These are phyloP conservation scores for Quercus phellos DNA, from an alignment of 331 rosid species.

Conservation along the genomic window DNA sequence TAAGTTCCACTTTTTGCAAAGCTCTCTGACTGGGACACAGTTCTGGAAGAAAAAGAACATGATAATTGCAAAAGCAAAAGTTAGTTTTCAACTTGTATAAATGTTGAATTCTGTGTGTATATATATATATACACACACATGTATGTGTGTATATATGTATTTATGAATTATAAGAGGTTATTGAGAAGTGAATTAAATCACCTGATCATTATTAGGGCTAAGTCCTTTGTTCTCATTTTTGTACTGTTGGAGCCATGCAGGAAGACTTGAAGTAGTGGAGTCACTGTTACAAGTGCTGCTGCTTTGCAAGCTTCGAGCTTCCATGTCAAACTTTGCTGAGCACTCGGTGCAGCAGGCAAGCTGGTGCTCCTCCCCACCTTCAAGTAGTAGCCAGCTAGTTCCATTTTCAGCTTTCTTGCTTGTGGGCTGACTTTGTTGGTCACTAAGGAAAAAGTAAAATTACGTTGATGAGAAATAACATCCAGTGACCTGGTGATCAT, in stretches of 20 bases:
- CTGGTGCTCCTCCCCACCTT: slow-evolving; percentile 36
- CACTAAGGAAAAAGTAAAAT: slow-evolving; percentile 40
- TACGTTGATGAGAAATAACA: slow-evolving; percentile 10
- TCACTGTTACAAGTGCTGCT: slow-evolving; percentile 40
- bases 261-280: slow-evolving; percentile 67
- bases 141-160: neutral
- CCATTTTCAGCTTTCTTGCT: slow-evolving; percentile 46
- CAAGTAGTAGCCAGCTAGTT: slow-evolving; percentile 36
- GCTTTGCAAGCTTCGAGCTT: slow-evolving; percentile 55
- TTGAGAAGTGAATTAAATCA: slow-evolving; percentile 18
- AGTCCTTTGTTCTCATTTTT: slow-evolving; percentile 53
- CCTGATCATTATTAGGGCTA: slow-evolving; percentile 56
- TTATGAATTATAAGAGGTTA: neutral
- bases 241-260: slow-evolving; percentile 99
- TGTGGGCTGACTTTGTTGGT: slow-evolving; percentile 40
- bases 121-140: neutral
- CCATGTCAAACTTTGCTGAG: slow-evolving; percentile 46
- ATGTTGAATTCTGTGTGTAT: neutral
- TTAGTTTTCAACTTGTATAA: slow-evolving; percentile 27
- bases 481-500: neutral
- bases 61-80: slow-evolving; percentile 26
- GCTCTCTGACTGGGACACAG: slow-evolving; percentile 55
- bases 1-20: slow-evolving; percentile 76
- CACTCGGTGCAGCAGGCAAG: slow-evolving; percentile 45
- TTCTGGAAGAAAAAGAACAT: slow-evolving; percentile 37